A percentile compares a stretch with the other conserved stretches of the same genome.
These are phyloP conservation scores for Rhytidhysteron rufulum DNA, from an alignment of 2,329 filamentous ascomycete species.

Conservation along the genomic window DNA sequence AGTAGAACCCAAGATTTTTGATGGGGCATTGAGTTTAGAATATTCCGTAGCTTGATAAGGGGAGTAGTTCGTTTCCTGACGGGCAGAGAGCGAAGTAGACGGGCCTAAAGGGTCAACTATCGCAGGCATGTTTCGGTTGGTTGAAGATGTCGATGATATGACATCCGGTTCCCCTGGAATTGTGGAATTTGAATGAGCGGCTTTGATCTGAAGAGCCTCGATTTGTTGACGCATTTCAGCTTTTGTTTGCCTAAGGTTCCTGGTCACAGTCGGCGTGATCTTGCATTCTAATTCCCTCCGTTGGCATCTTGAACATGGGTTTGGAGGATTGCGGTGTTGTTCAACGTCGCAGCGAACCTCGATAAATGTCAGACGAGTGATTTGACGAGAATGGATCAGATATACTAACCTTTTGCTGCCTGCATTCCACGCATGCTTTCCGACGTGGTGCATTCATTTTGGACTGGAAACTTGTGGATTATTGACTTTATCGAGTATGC, in stretches of 20 bases:
- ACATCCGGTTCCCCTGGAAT: too few relatives aligned
- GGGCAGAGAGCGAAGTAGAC: too few relatives aligned
- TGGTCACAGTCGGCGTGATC: neutral
- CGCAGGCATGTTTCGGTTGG: too few relatives aligned
- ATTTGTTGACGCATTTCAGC: neutral
- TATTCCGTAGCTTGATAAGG: too few relatives aligned
- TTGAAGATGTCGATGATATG: too few relatives aligned
- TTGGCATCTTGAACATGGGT: neutral
- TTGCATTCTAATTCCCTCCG: neutral
- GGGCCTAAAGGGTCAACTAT: too few relatives aligned
- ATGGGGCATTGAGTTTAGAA: too few relatives aligned
- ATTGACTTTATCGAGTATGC: too few relatives aligned
- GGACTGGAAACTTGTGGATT: too few relatives aligned
- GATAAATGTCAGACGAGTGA: neutral
- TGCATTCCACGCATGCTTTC: neutral
- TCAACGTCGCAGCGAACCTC: neutral
- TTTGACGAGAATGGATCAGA: neutral
- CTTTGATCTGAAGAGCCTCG: neutral
- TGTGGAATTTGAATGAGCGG: too few relatives aligned
- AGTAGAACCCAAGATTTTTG: neutral
- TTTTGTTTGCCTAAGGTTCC: neutral
- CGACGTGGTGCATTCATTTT: too few relatives aligned
- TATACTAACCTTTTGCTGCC: neutral
- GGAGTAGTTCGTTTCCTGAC: too few relatives aligned
- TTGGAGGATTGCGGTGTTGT: neutral